These are phyloP conservation scores for Oidiodendron maius DNA, from an alignment of 495 filamentous ascomycete genomes.

Conservation along the genomic window DNA sequence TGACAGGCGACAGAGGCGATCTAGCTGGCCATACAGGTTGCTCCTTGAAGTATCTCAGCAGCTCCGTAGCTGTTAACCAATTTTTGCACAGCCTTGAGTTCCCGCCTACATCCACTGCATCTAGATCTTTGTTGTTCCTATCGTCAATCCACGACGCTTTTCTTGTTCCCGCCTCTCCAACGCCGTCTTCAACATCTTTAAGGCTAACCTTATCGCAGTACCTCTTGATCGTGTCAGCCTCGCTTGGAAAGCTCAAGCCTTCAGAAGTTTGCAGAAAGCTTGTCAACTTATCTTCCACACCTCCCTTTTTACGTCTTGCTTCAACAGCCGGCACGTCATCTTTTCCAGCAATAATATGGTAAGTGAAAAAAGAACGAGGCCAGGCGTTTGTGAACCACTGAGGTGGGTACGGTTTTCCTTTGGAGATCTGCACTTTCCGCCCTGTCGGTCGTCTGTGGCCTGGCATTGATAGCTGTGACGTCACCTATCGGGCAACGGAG, in stretches of 20 bases:
- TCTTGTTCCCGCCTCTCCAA: neutral
- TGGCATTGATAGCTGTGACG: neutral
- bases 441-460: neutral
- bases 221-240: constrained; percentile 2
- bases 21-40: neutral
- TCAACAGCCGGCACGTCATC: neutral
- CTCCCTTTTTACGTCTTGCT: neutral
- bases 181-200: neutral
- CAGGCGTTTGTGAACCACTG: constrained; percentile 2
- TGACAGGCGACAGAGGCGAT: neutral
- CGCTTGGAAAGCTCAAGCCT: neutral
- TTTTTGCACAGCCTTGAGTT: neutral
- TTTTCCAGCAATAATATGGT: constrained; percentile 1
- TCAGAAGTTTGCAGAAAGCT: neutral
- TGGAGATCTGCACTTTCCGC: neutral
- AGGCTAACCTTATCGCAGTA: neutral
- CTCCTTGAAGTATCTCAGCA: constrained; percentile 1
- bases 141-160: constrained; percentile 1
- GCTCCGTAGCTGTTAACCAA: neutral
- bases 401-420: neutral
- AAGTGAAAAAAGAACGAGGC: neutral
- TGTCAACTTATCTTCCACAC: neutral
- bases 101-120: neutral
- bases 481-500: too few relatives aligned
- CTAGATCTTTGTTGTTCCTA: neutral